Conservation (phyloP, 306 rosid species). For the Glycine latifolia region DNA sequence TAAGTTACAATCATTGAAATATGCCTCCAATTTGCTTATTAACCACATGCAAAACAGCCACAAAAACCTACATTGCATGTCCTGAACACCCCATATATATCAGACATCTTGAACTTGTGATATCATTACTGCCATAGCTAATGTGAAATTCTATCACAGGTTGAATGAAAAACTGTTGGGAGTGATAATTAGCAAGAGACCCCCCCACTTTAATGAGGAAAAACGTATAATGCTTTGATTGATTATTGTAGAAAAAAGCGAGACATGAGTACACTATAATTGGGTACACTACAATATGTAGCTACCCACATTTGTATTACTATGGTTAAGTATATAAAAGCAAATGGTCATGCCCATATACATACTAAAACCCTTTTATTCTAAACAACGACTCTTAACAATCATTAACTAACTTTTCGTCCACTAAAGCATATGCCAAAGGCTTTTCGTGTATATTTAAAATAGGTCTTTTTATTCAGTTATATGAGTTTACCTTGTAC, state of each 20-base stretch:
- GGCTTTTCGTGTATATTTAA: neutral
- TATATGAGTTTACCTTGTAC: neutral
- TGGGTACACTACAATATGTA: too few species aligned
- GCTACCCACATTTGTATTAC: too few species aligned
- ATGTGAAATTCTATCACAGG: conserved; percentile 11
- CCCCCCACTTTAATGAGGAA: neutral
- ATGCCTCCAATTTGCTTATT: conserved; percentile 1
- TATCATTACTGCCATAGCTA: conserved; percentile 5
- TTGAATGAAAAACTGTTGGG: neutral
- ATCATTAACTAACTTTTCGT: neutral
- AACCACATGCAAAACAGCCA: conserved; percentile 7
- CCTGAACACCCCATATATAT: conserved; percentile 17
- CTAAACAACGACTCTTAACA: too few species aligned
- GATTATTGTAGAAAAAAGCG: too few species aligned
- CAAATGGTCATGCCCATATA: too few species aligned
- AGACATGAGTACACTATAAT: too few species aligned
- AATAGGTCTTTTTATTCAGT: neutral
- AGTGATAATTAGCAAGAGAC: neutral
- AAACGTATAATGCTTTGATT: neutral
- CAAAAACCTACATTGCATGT: neutral
- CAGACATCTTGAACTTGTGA: conserved; percentile 7
- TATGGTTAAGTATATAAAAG: too few species aligned
- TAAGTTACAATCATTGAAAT: conserved; percentile 24
- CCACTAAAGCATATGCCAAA: neutral
- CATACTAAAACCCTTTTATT: too few species aligned